phyloP scores from a whole-genome alignment of 2,329 filamentous ascomycete genomes.

The Neopestalotiopsis rosae region DNA sequence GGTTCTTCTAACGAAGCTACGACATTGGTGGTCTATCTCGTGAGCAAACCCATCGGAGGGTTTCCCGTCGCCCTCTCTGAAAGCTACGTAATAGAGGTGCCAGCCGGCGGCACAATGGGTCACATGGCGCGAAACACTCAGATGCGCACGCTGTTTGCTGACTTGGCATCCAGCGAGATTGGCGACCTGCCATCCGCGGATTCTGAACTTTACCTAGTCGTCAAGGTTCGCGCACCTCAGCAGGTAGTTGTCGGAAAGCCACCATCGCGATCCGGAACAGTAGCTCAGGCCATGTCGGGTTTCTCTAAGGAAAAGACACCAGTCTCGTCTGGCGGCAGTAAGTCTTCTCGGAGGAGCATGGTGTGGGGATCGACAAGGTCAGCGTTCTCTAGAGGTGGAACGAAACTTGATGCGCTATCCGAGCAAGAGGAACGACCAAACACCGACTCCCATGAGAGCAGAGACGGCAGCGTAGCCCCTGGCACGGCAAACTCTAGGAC shows the following conservation, averaged over 20 bases:
- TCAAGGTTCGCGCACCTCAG: conserved; percentile 73
- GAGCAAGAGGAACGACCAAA: conserved; percentile 51
- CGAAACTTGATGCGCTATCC: conserved; percentile 62
- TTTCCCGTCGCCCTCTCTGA: conserved; percentile 77
- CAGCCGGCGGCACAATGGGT: conserved; percentile 73
- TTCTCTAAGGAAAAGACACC: conserved; percentile 56
- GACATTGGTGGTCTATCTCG: conserved; percentile 79
- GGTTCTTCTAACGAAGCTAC: conserved; percentile 78
- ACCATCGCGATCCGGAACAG: conserved; percentile 56
- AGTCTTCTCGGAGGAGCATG: conserved; percentile 64
- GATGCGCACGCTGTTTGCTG: conserved; percentile 85
- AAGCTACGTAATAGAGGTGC: conserved; percentile 79
- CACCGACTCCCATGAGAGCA: conserved; percentile 44
- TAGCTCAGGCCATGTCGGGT: conserved; percentile 41
- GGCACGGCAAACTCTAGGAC: conserved; percentile 60
- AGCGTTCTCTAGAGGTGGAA: conserved; percentile 58
- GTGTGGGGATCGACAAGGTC: conserved; percentile 71
- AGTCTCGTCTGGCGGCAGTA: conserved; percentile 53
- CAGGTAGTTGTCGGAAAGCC: conserved; percentile 54
- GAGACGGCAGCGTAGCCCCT: conserved; percentile 53
- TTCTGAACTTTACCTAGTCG: conserved; percentile 80
- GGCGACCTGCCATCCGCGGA: conserved; percentile 67
- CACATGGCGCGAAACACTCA: conserved; percentile 68
- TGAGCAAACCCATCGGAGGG: conserved; percentile 70
- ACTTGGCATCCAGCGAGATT: conserved; percentile 79